phyloP scores from a whole-genome alignment of 2,329 filamentous ascomycete genomes.

The Sclerotinia glacialis region DNA sequence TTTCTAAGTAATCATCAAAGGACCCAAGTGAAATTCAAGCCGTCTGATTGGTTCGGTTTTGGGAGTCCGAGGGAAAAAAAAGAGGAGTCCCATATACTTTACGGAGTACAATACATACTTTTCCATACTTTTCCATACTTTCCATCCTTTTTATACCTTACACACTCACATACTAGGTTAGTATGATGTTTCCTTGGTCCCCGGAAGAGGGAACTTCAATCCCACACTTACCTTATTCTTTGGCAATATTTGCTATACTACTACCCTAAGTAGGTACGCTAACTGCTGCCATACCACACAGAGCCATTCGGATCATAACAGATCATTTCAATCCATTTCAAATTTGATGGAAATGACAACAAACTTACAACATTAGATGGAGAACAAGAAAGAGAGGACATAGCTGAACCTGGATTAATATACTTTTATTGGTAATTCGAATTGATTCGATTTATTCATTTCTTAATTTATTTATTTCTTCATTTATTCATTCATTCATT shows the following conservation, averaged over 20 bases:
- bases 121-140: too few relatives aligned
- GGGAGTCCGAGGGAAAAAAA: neutral
- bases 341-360: conserved; percentile 6
- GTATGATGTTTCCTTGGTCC: neutral
- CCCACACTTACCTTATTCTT: neutral
- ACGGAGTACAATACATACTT: too few relatives aligned
- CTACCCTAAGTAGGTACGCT: neutral
- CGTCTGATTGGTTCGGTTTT: conserved; percentile 8
- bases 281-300: neutral
- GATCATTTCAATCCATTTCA: neutral
- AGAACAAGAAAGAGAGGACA: neutral
- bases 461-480: neutral
- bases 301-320: neutral
- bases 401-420: neutral
- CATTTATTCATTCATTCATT: too few relatives aligned
- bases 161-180: neutral
- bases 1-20: neutral
- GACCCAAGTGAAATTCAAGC: neutral
- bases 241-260: neutral
- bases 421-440: neutral
- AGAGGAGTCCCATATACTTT: neutral
- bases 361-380: neutral
- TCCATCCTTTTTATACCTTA: too few relatives aligned
- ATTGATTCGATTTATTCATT: neutral
- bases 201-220: neutral